Conservation (phyloP, 805 yeast species). For the Candida wancherniae region DNA sequence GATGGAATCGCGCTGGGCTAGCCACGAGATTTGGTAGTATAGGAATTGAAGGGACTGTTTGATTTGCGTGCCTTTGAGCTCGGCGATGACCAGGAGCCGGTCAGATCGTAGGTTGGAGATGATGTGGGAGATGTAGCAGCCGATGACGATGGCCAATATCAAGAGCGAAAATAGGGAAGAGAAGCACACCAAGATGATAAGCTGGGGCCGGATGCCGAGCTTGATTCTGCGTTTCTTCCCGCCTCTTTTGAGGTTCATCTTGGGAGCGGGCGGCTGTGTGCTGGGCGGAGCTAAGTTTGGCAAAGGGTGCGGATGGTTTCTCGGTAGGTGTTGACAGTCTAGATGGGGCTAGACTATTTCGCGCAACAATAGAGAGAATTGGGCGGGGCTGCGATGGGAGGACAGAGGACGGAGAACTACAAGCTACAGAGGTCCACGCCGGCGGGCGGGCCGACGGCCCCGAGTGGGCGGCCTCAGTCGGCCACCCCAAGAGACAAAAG, state of each 20-base stretch:
- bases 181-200: constrained; percentile 62
- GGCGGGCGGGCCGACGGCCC: too few species aligned
- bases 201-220: constrained; percentile 71
- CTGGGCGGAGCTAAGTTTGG: not conserved
- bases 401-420: too few species aligned
- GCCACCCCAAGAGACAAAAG: too few species aligned
- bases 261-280: not conserved
- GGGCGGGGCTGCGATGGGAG: too few species aligned
- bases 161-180: constrained; percentile 67
- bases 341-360: too few species aligned
- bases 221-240: constrained; percentile 24
- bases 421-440: too few species aligned
- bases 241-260: not conserved
- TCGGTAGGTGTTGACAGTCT: too few species aligned
- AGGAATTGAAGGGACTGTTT: constrained; percentile 59
- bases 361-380: too few species aligned
- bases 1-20: constrained; percentile 57
- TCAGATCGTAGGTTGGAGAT: constrained; percentile 62
- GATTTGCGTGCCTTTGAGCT: constrained; percentile 74
- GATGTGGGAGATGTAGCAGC: constrained; percentile 61
- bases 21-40: constrained; percentile 65
- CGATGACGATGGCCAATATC: constrained; percentile 70
- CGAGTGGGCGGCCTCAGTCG: too few species aligned
- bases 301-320: not conserved
- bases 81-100: constrained; percentile 71